These are phyloP conservation scores for Sporothrix curviconia DNA, from an alignment of 2,329 filamentous ascomycete genomes.

Conservation along the genomic window DNA sequence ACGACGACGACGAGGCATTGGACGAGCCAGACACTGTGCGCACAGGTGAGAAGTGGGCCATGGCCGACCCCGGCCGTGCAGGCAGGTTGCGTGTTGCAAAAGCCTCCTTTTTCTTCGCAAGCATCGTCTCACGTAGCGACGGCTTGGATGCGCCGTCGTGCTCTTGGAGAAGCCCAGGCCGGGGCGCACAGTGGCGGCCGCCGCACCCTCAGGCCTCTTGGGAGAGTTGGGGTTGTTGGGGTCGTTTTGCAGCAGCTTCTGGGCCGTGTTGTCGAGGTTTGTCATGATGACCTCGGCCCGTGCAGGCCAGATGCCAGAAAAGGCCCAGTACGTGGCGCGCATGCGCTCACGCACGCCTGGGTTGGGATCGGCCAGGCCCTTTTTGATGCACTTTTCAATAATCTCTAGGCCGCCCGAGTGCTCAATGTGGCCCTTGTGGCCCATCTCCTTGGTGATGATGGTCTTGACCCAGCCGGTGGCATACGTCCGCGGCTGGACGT, in stretches of 20 bases:
- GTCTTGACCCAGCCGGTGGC: conserved; percentile 79
- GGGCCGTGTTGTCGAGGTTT: conserved; percentile 69
- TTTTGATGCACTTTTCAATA: conserved; percentile 82
- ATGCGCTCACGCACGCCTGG: conserved; percentile 82
- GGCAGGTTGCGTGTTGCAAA: conserved; percentile 47
- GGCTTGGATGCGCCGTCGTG: conserved; percentile 52
- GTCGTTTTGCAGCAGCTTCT: conserved; percentile 75
- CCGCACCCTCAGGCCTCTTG: conserved; percentile 36
- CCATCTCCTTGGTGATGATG: conserved; percentile 66
- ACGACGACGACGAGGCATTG: conserved; percentile 25
- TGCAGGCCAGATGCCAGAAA: conserved; percentile 68
- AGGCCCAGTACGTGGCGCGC: conserved; percentile 81
- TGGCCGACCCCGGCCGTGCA: conserved; percentile 54
- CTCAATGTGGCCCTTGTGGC: conserved; percentile 77
- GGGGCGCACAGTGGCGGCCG: conserved; percentile 39
- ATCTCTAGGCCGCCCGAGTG: conserved; percentile 76
- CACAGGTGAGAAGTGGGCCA: conserved; percentile 54
- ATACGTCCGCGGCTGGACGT: conserved; percentile 76
- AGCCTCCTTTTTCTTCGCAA: conserved; percentile 69
- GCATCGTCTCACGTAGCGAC: conserved; percentile 74
- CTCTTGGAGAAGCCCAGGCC: conserved; percentile 58
- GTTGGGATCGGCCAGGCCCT: conserved; percentile 82
- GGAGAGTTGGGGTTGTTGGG: conserved; percentile 70
- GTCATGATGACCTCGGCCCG: conserved; percentile 71
- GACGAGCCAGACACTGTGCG: conserved; percentile 36